These are phyloP conservation scores for Chimonanthus praecox DNA, from an alignment of 164 flowering plant genomes.

Conservation along the genomic window DNA sequence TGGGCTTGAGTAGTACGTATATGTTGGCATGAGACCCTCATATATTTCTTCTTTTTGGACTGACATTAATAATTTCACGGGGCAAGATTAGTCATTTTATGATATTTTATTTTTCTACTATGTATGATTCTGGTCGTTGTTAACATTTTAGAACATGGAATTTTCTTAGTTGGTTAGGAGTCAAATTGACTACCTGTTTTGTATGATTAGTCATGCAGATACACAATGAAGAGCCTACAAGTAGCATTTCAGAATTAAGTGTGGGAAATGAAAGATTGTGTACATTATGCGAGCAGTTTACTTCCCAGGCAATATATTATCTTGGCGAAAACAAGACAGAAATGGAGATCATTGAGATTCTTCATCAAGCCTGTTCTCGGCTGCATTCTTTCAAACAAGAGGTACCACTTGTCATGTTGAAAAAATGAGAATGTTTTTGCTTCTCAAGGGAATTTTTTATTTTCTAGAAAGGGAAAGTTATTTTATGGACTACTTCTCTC, in stretches of 20 bases:
- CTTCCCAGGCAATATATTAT: conserved; percentile 53
- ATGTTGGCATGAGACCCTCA: too few species aligned
- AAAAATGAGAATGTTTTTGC: too few species aligned
- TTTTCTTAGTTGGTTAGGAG: not conserved
- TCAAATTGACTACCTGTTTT: conserved; percentile 1
- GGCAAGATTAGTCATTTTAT: too few species aligned
- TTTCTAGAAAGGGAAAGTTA: too few species aligned
- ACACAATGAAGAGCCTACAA: conserved; percentile 12
- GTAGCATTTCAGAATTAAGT: conserved; percentile 18
- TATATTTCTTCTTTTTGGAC: too few species aligned
- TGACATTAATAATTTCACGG: too few species aligned
- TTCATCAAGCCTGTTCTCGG: conserved; percentile 56
- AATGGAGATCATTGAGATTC: conserved; percentile 44
- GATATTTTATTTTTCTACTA: too few species aligned
- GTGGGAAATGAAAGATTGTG: conserved; percentile 42
- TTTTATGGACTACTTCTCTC: too few species aligned
- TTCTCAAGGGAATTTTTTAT: too few species aligned
- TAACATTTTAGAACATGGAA: not conserved
- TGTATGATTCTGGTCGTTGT: too few species aligned
- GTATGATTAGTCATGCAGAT: conserved; percentile 25
- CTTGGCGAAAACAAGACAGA: conserved; percentile 63
- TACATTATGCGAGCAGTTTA: conserved; percentile 59
- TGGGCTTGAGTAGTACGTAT: too few species aligned
- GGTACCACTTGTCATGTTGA: conserved; percentile 25
- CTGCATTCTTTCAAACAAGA: conserved; percentile 42